A percentile compares a stretch with the other conserved stretches of the same genome.
Conservation (phyloP, 257 asterid species). For the Lantana camara region DNA sequence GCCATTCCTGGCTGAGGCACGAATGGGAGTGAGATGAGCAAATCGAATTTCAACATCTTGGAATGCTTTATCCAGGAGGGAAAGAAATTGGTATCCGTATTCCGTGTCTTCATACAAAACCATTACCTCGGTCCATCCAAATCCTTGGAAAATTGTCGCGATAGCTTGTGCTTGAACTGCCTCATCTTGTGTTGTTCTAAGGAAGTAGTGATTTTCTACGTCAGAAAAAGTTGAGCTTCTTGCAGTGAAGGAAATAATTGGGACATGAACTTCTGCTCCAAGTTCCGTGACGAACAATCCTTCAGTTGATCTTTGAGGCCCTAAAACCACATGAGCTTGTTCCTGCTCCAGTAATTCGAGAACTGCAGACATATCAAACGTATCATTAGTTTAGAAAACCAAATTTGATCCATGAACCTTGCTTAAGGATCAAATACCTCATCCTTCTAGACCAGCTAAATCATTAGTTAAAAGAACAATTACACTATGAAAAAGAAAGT, state of each 20-base stretch:
- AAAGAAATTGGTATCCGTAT: constrained; percentile 33
- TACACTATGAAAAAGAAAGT: too few species aligned
- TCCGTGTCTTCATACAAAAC: constrained; percentile 43
- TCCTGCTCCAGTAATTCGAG: constrained; percentile 46
- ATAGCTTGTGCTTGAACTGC: constrained; percentile 39
- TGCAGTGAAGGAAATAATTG: constrained; percentile 42
- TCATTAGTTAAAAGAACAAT: too few species aligned
- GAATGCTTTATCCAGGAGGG: constrained; percentile 35
- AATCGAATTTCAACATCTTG: constrained; percentile 28
- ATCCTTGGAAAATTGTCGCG: constrained; percentile 42
- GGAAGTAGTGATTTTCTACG: constrained; percentile 4
- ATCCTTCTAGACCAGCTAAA: too few species aligned
- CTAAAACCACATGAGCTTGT: constrained; percentile 53
- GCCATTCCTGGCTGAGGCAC: constrained; percentile 18
- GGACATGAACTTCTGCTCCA: constrained; percentile 44
- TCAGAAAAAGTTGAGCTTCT: constrained; percentile 10
- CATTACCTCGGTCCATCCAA: constrained; percentile 42
- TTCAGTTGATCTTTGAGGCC: constrained; percentile 40
- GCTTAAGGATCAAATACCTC: too few species aligned
- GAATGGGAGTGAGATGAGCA: constrained; percentile 24
- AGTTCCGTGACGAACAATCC: constrained; percentile 44
- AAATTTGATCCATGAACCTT: too few species aligned
- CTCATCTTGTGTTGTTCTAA: constrained; percentile 31
- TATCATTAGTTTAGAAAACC: too few species aligned
- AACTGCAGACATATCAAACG: too few species aligned